Evolutionary conservation across 2,329 filamentous ascomycete species (phyloP).

Genomic region (Fusarium lateritium): DNA sequence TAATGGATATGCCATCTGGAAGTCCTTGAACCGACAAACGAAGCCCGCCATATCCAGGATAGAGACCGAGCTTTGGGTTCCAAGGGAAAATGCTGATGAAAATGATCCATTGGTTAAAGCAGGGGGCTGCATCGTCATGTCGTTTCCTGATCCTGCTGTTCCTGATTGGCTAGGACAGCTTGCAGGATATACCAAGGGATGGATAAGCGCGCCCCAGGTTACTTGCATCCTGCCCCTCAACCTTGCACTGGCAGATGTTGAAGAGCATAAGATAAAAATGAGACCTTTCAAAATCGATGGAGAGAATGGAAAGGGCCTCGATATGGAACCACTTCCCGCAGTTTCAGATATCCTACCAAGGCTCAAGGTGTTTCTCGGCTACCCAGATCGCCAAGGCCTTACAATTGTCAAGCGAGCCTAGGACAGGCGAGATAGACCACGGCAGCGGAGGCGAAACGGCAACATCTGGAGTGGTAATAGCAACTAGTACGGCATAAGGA

Average conservation of each 20-base stretch:
- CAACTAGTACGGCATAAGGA: conserved; percentile 64
- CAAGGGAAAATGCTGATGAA: neutral
- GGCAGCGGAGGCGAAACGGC: conserved; percentile 59
- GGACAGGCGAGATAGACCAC: conserved; percentile 60
- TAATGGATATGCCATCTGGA: neutral
- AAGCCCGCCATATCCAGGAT: neutral
- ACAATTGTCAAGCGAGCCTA: conserved; percentile 3
- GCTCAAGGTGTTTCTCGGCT: neutral
- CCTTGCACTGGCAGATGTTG: neutral
- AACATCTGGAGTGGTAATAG: conserved; percentile 63
- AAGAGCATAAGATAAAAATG: neutral
- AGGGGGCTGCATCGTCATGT: conserved; percentile 12
- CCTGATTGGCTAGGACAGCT: conserved; percentile 3
- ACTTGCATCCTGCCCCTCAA: conserved; percentile 10
- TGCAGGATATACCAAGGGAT: neutral
- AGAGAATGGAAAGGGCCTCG: neutral
- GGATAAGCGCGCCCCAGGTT: neutral
- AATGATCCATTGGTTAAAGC: neutral
- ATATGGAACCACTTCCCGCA: neutral
- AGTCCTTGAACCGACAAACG: neutral
- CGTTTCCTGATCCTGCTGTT: neutral
- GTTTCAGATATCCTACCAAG: conserved; percentile 1
- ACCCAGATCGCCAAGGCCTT: neutral
- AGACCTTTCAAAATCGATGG: neutral
- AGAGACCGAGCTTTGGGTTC: conserved; percentile 17